These are phyloP conservation scores for Diaporthe ampelina DNA, from an alignment of 2,329 filamentous ascomycete species.

Conservation along the genomic window DNA sequence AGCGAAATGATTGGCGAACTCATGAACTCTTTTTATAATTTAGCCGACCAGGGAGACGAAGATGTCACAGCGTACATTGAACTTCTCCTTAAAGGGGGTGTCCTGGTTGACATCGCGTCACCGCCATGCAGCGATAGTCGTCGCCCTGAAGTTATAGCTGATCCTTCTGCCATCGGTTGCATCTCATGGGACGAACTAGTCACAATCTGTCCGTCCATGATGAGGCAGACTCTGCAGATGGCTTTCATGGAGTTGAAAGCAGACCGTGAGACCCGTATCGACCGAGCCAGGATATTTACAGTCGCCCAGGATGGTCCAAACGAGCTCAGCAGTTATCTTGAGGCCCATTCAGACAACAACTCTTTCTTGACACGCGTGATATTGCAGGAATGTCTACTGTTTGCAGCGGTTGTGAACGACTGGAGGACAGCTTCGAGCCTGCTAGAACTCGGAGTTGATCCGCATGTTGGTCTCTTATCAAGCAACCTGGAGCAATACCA, in stretches of 20 bases:
- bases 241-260: neutral
- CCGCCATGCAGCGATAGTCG: neutral
- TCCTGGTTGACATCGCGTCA: neutral
- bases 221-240: neutral
- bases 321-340: neutral
- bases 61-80: neutral
- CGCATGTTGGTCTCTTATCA: neutral
- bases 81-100: neutral
- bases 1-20: neutral
- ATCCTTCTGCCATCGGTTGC: accelerated
- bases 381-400: neutral
- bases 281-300: neutral
- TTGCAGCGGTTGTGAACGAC: neutral
- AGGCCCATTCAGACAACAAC: neutral
- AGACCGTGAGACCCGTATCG: neutral
- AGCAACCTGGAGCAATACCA: neutral
- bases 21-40: neutral
- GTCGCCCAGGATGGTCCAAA: neutral
- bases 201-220: neutral
- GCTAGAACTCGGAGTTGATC: neutral
- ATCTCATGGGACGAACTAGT: neutral
- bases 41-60: too few species aligned
- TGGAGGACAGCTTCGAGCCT: neutral
- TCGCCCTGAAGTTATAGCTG: neutral
- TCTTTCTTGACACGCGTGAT: neutral